phyloP scores from a whole-genome alignment of 352 stramenopile genomes.

The Globisporangium middletonii region DNA sequence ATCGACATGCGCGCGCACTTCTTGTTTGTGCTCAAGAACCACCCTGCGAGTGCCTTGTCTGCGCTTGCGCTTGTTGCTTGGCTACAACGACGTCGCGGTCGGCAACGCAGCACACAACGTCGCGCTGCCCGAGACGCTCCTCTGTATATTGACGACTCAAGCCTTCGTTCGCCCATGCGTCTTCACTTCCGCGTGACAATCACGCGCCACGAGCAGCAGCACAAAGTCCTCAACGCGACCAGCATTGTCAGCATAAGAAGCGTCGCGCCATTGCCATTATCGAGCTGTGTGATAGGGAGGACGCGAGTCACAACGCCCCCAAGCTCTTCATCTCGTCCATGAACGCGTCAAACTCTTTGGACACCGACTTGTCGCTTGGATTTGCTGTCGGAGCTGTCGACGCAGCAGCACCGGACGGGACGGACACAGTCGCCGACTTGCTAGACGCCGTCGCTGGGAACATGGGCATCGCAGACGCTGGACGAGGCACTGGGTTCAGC shows the following conservation, averaged over 20 bases:
- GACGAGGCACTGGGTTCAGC: constrained; percentile 17
- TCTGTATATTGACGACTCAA: no score
- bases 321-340: constrained; percentile 58
- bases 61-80: constrained; percentile 42
- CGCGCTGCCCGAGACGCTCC: constrained; percentile 4
- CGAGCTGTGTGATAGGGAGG: no score
- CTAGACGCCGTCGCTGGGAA: constrained; percentile 3
- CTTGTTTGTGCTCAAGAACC: constrained; percentile 26
- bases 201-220: no score
- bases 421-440: no score
- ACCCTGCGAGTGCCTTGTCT: constrained; percentile 17
- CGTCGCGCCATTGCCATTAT: no score
- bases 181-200: no score
- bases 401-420: neutral
- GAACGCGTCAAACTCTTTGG: constrained; percentile 61
- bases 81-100: neutral
- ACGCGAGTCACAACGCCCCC: constrained; percentile 1
- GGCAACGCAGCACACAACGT: neutral
- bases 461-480: constrained; percentile 7
- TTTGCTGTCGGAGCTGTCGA: neutral
- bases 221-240: no score
- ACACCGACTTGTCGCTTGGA: constrained; percentile 18
- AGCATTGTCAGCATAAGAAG: no score
- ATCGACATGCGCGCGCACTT: constrained; percentile 60
- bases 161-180: no score